A percentile compares a stretch with the other conserved stretches of the same genome.
Evolutionary conservation across 129 eudicot species (phyloP).

Genomic region (Chrysanthemum lavandulifolium): DNA sequence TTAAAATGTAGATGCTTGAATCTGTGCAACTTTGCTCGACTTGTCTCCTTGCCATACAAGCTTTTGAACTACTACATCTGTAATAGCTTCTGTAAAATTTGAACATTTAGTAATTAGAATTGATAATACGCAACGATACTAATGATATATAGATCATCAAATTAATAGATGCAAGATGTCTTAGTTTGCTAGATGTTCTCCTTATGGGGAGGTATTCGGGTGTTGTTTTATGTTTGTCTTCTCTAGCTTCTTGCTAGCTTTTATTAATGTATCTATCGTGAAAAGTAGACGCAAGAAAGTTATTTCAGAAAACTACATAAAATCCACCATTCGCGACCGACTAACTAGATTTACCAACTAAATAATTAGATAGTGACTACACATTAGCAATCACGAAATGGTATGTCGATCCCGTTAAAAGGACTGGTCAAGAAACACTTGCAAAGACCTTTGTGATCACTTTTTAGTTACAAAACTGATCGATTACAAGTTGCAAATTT

Average conservation of each 20-base stretch:
- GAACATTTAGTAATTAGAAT: conserved; percentile 4
- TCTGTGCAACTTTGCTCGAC: conserved; percentile 78
- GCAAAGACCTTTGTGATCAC: not conserved
- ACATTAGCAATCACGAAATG: no score
- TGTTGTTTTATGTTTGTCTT: no score
- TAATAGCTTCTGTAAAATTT: conserved; percentile 71
- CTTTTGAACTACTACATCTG: conserved; percentile 78
- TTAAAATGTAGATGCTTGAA: conserved; percentile 61
- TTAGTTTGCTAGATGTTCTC: not conserved
- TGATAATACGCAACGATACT: not conserved
- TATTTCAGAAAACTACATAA: no score
- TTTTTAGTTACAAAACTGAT: not conserved
- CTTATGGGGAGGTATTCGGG: no score
- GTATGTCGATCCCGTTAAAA: no score
- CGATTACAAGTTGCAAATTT: not conserved
- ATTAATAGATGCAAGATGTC: not conserved
- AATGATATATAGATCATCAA: not conserved
- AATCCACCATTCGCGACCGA: no score
- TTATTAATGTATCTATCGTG: no score
- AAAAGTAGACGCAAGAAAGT: no score
- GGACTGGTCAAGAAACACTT: no score
- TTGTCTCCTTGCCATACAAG: conserved; percentile 86
- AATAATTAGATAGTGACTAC: no score
- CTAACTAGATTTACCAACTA: no score
- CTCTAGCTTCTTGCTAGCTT: no score